Conservation (phyloP, 2,329 filamentous ascomycete species). For the Talaromyces sp. region DNA sequence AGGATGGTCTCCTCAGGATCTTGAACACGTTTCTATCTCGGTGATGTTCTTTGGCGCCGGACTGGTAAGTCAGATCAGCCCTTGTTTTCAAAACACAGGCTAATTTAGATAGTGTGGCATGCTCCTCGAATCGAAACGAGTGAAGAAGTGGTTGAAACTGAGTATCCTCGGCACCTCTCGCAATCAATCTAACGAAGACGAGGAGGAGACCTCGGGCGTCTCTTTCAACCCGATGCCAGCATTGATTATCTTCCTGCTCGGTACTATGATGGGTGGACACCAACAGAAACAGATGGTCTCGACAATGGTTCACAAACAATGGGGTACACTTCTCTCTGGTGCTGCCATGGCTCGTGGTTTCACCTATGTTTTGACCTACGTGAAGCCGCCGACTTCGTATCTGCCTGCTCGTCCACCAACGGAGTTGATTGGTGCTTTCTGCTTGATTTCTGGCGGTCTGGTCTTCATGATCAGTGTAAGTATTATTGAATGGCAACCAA, state of each 20-base stretch:
- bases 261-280: constrained; percentile 93
- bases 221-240: constrained; percentile 86
- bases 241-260: constrained; percentile 77
- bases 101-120: constrained; percentile 60
- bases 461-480: constrained; percentile 88
- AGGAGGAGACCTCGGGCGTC: constrained; percentile 46
- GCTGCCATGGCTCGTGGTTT: constrained; percentile 71
- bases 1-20: constrained; percentile 69
- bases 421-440: constrained; percentile 82
- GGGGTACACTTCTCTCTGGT: constrained; percentile 78
- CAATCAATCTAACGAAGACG: constrained; percentile 25
- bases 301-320: constrained; percentile 89
- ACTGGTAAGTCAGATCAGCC: constrained; percentile 50
- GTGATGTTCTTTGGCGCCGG: constrained; percentile 92
- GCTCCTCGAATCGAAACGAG: constrained; percentile 69
- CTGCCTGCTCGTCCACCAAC: constrained; percentile 81
- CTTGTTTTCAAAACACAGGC: background rate
- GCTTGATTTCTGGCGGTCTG: constrained; percentile 77
- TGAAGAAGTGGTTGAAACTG: constrained; percentile 56
- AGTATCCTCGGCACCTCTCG: constrained; percentile 40
- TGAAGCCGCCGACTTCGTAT: constrained; percentile 74
- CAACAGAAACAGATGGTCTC: constrained; percentile 78
- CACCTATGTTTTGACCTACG: constrained; percentile 74
- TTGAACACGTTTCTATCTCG: constrained; percentile 90
- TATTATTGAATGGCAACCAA: too few species aligned